Base-by-base conservation (phyloP, 2,329 filamentous ascomycete genomes). In the Cyphellophora europaea region DNA sequence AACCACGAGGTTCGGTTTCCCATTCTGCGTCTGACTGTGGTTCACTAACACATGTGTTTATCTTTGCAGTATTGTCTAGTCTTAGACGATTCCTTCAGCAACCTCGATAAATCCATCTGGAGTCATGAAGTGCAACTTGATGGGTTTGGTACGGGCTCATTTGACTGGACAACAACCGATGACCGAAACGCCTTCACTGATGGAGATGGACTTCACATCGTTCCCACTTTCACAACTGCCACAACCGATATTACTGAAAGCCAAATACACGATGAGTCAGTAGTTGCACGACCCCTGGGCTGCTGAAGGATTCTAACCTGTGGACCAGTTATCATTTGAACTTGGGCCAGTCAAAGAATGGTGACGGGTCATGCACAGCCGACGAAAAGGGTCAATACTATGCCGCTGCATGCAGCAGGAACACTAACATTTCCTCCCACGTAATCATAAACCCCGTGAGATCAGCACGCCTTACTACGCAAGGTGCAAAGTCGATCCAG, bases 41-140 rank as follows among this genome's bases (percentile, higher is more conserved):
- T 36, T 40, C 33, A 32, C 32, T 40, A 21, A 40, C 37, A 32
- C 28, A 23, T 28, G 30, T n/a, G 32, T 35, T 36, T 36, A 11
- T 15, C 27, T 36, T 35, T 86, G 80, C 60, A 69, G 54, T 69
- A 71, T 51, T 73, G 69, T 48, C 53, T 66, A n/a, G 52, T 72
- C 4, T 55, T 67, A 27, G 61, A 67, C 32, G 69, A 74, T 40
- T 49, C 66, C 43, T 74, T 73, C 49, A 53, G 56, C 11, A 55
- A 52, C 2, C 53, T 71, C 28, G 50, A 53, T 52, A 10, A 48
- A 53, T 27, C 28, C 30, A 48, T 66, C n/a, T 73, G 69, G 69
- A 61, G 59, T 6, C 61, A 66, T 37, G 66, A 71, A 46, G 61
- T 69, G 18, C 60, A 67, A 48, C 47, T 63, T n/a, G 54, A 58